Conservation (phyloP, 2,329 filamentous ascomycete genomes). For the Ophiosphaerella korrae region DNA sequence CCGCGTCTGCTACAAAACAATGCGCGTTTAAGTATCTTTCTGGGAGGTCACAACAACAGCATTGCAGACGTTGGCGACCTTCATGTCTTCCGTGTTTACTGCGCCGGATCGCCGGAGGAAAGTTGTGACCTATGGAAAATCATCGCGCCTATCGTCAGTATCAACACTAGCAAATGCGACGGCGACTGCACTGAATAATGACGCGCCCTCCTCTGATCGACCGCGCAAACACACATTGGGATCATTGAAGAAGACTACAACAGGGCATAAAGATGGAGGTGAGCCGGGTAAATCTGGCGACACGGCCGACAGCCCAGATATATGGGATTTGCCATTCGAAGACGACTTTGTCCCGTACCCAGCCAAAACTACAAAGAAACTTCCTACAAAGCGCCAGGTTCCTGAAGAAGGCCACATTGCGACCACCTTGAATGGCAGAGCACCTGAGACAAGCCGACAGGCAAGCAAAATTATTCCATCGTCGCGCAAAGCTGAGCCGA, state of each 20-base stretch:
- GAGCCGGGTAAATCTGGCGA: constrained; percentile 6
- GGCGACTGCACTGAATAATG: constrained; percentile 18
- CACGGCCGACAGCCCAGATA: constrained; percentile 18
- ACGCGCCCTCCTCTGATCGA: constrained; percentile 42
- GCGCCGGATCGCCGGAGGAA: constrained; percentile 45
- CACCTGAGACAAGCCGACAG: not conserved
- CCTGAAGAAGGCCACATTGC: constrained; percentile 14
- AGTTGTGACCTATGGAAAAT: constrained; percentile 47
- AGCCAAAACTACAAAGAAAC: constrained; percentile 18
- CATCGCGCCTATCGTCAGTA: constrained; percentile 29
- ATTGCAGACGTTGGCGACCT: constrained; percentile 26
- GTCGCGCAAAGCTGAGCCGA: constrained; percentile 13
- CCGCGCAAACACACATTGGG: constrained; percentile 30
- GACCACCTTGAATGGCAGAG: constrained; percentile 13
- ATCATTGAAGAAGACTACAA: constrained; percentile 12
- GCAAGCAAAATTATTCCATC: constrained; percentile 8
- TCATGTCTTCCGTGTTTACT: constrained; percentile 35
- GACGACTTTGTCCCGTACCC: constrained; percentile 26
- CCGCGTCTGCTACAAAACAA: constrained; percentile 10
- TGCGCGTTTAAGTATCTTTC: constrained; percentile 25
- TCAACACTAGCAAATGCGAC: constrained; percentile 4
- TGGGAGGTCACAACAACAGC: constrained; percentile 11
- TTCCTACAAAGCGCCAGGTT: constrained; percentile 15
- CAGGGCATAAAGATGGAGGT: constrained; percentile 5
- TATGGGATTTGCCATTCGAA: constrained; percentile 53